Percentiles rank a stretch among this genome's conserved stretches.
Evolutionary conservation across 2,329 filamentous ascomycete species (phyloP).

Genomic region (Parafenestella ontariensis): DNA sequence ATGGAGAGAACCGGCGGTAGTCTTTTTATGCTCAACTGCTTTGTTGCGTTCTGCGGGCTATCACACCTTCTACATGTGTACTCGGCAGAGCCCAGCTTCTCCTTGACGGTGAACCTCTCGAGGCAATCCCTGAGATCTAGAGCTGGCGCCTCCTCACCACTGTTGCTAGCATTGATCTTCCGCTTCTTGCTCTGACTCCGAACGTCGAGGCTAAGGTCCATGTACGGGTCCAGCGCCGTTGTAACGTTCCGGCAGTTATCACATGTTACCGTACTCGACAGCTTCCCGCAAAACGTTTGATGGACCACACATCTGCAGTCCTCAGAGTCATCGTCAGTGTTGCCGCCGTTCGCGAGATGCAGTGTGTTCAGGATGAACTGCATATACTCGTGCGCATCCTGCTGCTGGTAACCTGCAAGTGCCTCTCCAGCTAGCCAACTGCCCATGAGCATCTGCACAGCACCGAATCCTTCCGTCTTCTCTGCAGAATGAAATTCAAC

Average conservation of each 20-base stretch:
- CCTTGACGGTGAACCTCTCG: constrained; percentile 84
- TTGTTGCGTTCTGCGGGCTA: constrained; percentile 76
- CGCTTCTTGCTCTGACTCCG: constrained; percentile 74
- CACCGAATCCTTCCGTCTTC: constrained; percentile 87
- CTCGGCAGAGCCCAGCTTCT: constrained; percentile 76
- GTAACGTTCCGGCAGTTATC: constrained; percentile 84
- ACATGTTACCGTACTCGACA: constrained; percentile 89
- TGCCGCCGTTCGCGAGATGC: constrained; percentile 76
- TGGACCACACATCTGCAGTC: constrained; percentile 89
- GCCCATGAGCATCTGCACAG: constrained; percentile 84
- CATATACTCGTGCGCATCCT: constrained; percentile 97
- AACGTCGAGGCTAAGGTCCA: constrained; percentile 89
- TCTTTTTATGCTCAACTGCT: constrained; percentile 83
- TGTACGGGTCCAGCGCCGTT: constrained; percentile 83
- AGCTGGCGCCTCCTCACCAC: constrained; percentile 33
- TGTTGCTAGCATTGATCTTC: constrained; percentile 53
- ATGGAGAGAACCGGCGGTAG: constrained; percentile 89
- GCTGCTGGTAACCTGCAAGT: constrained; percentile 85
- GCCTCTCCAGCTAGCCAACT: constrained; percentile 82
- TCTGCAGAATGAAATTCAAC: constrained; percentile 72
- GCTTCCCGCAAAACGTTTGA: constrained; percentile 90
- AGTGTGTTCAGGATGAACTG: constrained; percentile 93
- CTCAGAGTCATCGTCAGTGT: constrained; percentile 39
- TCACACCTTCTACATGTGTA: constrained; percentile 87
- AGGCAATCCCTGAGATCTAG: constrained; percentile 67